Evolutionary conservation across 345 rosid genomes (phyloP).

Genomic region (Punica granatum): DNA sequence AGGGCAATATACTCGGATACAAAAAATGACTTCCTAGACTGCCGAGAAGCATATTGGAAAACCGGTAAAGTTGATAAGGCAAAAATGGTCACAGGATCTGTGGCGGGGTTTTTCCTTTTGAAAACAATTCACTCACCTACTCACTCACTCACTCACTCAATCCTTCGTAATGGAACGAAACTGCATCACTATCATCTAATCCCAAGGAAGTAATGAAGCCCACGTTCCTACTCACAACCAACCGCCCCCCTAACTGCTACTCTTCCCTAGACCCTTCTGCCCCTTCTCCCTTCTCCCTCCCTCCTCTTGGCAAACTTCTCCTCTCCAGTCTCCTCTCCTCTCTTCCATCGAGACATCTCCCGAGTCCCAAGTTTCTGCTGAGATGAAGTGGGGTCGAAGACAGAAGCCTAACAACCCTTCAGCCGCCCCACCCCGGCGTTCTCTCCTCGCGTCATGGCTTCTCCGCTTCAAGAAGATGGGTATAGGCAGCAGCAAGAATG

Average conservation of each 20-base stretch:
- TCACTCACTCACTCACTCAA: no score
- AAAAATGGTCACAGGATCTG: not conserved
- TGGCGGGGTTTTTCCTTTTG: slow-evolving; percentile 3
- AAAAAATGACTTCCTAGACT: no score
- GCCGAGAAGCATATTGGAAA: no score
- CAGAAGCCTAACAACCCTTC: slow-evolving; percentile 26
- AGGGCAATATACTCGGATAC: no score
- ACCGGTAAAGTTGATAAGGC: no score
- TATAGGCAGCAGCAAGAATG: not conserved
- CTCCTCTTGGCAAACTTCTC: not conserved
- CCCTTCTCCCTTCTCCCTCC: not conserved
- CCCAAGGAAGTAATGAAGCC: not conserved
- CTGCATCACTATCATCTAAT: not conserved
- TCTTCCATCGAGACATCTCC: not conserved
- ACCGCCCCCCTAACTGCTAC: not conserved
- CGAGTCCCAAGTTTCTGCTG: not conserved
- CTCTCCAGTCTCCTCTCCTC: no score
- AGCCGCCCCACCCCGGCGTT: slow-evolving; percentile 25
- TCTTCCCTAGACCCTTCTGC: not conserved
- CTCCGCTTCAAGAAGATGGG: slow-evolving; percentile 55
- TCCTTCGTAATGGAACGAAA: no score
- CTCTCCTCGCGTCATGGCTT: slow-evolving; percentile 56
- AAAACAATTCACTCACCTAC: not conserved
- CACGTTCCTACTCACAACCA: not conserved
- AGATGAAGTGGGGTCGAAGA: slow-evolving; percentile 48